Evolutionary conservation across 1,139 yeast genomes (phyloP), one percentile per base, ranked within the genome.

Genomic region (Meyerozyma elateridarum): DNA sequence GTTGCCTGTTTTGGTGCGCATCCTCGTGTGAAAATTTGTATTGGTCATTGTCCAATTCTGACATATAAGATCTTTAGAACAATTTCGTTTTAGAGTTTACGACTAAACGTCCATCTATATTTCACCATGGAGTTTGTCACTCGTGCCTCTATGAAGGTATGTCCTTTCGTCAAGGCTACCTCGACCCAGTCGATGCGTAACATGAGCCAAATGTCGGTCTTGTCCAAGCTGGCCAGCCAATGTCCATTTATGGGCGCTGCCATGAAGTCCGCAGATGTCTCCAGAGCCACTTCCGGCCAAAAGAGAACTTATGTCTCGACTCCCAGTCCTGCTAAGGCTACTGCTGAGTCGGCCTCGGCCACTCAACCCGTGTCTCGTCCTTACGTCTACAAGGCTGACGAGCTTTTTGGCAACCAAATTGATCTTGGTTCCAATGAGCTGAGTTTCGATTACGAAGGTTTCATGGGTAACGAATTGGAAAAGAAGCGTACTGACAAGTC

Each of bases 211-310:
- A 44, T 49, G 20, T 50, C 64, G 12, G 61, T 67, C 20, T 70
- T 85, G 49, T 70, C 75, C 24, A 50, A 59, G 34, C 77, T 79
- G 44, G 96, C 95, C 35, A 62, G 74, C 30, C 74, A 72, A 43
- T 89, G 96, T 59, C 96, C 97, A 14, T 83, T 87, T 39, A 84
- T 88, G 85, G 85, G 85, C 22, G 78, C 79, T 36, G 95, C 95
- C 28, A 60, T 88, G 46, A 55, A 44, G 30, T 61, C 50, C 24
- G 51, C 52, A 37, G 63, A 62, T 37, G n/a, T n/a, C n/a, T n/a
- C n/a, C n/a, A n/a, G n/a, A n/a, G n/a, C n/a, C n/a, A n/a, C n/a
- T n/a, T n/a, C n/a, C n/a, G 48, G 55, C 20, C 46, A 44, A 7
- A 13, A 6, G 29, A 67, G 75, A 54, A 45, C 48, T 21, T 79